These are phyloP conservation scores for Nicotiana tabacum DNA, from an alignment of 257 asterid species.

Conservation along the genomic window DNA sequence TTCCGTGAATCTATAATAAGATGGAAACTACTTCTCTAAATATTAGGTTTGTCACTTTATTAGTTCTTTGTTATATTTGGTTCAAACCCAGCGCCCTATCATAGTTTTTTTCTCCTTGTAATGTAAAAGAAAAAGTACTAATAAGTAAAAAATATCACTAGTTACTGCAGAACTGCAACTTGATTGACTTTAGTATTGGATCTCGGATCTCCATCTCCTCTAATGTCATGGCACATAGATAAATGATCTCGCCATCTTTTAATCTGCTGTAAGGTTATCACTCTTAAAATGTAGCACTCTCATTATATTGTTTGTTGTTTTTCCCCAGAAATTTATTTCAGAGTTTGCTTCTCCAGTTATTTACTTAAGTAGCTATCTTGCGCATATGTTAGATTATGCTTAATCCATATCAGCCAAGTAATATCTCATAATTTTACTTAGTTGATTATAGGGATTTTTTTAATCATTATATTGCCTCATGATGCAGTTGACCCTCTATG, in stretches of 20 bases:
- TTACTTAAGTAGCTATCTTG: background rate
- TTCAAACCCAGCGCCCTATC: background rate
- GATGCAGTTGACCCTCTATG: background rate
- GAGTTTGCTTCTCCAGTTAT: background rate
- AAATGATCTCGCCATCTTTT: background rate
- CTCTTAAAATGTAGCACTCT: background rate
- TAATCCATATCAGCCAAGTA: background rate
- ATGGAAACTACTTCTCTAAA: background rate
- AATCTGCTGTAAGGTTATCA: background rate
- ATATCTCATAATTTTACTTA: background rate
- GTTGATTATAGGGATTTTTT: background rate
- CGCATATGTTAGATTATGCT: background rate
- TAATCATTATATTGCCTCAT: background rate
- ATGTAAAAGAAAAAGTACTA: background rate
- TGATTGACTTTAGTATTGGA: background rate
- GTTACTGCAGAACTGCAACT: background rate
- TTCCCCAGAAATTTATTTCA: background rate
- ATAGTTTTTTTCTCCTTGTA: background rate
- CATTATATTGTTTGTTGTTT: background rate
- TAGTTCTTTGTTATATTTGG: background rate
- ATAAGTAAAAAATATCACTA: background rate
- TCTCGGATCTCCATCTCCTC: background rate
- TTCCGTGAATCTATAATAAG: background rate
- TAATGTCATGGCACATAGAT: background rate
- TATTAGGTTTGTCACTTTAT: background rate